A percentile compares a stretch with the other conserved stretches of the same genome.
phyloP scores from a whole-genome alignment of 495 filamentous ascomycete species.

The Neurospora sp. region DNA sequence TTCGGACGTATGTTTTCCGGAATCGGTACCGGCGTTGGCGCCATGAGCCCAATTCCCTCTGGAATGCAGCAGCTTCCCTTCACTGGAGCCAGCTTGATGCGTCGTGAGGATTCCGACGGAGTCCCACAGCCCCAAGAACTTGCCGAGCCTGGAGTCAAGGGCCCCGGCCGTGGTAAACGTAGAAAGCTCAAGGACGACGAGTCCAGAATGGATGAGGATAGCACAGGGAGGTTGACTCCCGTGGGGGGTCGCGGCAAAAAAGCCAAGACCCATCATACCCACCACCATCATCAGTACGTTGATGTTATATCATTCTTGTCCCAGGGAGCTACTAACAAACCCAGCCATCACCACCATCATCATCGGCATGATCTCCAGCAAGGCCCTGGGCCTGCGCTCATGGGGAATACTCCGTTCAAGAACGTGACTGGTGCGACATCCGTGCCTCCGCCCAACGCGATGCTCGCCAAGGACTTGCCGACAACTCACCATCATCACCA shows the following conservation, averaged over 20 bases:
- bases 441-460: constrained; percentile 44
- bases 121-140: constrained; percentile 21
- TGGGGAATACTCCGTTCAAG: constrained; percentile 29
- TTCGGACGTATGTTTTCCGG: constrained; percentile 87
- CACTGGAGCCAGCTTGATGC: constrained; percentile 23
- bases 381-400: constrained; percentile 32
- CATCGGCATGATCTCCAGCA: constrained; percentile 62
- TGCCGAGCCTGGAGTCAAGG: constrained; percentile 20
- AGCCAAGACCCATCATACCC: constrained; percentile 46
- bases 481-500: constrained; percentile 29
- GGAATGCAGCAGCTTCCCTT: constrained; percentile 33
- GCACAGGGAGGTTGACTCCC: constrained; percentile 41
- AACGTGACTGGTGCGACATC: constrained; percentile 37
- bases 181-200: constrained; percentile 52
- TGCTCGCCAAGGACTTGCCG: constrained; percentile 35
- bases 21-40: constrained; percentile 75
- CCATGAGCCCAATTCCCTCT: constrained; percentile 42
- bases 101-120: constrained; percentile 38
- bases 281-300: constrained; percentile 54
- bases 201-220: constrained; percentile 47
- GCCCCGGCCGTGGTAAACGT: constrained; percentile 42
- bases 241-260: constrained; percentile 46
- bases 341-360: constrained; percentile 66
- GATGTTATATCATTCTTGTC: constrained; percentile 6
- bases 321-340: constrained; percentile 12